These are phyloP conservation scores for Geranium incanum DNA, from an alignment of 441 rosid species.

Conservation along the genomic window DNA sequence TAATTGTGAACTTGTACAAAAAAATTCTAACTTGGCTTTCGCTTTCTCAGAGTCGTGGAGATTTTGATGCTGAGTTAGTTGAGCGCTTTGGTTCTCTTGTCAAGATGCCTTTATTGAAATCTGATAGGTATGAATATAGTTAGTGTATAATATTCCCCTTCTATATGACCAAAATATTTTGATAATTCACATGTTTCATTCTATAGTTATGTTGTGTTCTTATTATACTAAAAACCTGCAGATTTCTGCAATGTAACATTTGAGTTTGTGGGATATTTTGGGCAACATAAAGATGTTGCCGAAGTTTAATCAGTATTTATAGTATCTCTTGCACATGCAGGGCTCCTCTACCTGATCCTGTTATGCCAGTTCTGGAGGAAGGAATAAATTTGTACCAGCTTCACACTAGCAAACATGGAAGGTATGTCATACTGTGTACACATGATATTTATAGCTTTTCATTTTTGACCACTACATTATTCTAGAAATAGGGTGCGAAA, in stretches of 20 bases:
- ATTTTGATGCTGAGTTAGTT: slow-evolving; percentile 76
- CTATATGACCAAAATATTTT: background rate
- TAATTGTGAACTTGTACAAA: background rate
- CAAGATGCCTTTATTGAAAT: slow-evolving; percentile 81
- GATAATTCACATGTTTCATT: background rate
- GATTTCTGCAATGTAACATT: background rate
- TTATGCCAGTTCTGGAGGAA: slow-evolving; percentile 63
- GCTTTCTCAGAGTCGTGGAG: slow-evolving; percentile 56
- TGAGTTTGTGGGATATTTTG: slow-evolving; percentile 2
- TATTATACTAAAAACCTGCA: background rate
- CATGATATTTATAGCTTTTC: background rate
- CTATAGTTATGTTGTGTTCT: background rate
- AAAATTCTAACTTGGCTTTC: slow-evolving; percentile 11
- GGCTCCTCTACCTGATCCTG: slow-evolving; percentile 66
- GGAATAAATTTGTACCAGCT: slow-evolving; percentile 69
- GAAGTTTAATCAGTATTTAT: background rate
- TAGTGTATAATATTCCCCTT: slow-evolving; percentile 2
- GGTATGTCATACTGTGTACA: slow-evolving; percentile 33
- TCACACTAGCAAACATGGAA: slow-evolving; percentile 69
- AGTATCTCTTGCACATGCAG: slow-evolving; percentile 35
- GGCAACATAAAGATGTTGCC: background rate
- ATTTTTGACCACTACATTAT: background rate
- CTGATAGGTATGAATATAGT: slow-evolving; percentile 50
- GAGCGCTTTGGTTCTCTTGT: slow-evolving; percentile 86
- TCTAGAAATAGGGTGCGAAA: background rate